Base-by-base conservation (phyloP, 257 asterid genomes). In the Linderniella brevidens region DNA sequence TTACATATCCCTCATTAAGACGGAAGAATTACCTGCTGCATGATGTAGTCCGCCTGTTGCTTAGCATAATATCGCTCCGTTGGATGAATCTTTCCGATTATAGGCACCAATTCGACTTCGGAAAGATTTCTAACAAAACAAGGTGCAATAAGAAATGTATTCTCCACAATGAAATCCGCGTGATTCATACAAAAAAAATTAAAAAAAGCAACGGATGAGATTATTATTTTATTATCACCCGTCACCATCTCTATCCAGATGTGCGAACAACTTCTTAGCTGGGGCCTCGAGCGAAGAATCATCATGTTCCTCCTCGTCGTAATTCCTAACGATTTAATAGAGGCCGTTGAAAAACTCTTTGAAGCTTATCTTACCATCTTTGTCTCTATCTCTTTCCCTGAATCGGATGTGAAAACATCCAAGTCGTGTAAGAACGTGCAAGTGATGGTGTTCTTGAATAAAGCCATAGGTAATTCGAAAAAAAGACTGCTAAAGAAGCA, bases 11-110 rank as follows among this genome's bases (percentile, higher is more conserved):
- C n/a, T n/a, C n/a, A n/a, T n/a, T n/a, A n/a, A n/a, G n/a, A n/a
- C n/a, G n/a, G n/a, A n/a, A n/a, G n/a, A n/a, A n/a, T 68, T 2
- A 88, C 98, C 98, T 88, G 98, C 57, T 77, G 90, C 71, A 80
- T 65, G 64, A 81, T 71, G 71, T 88, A 84, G 37, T 80, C 92
- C 4, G 92, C 55, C 64, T 84, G 98, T 66, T 88, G 98, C 46
- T 70, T 76, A 42, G 98, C 95, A 61, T 84, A 88, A 58, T 84
- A 74, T 41, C 54, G 79, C 66, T 84, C 98, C 7, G 95, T 67
- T 4, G 95, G 98, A 65, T 88, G 98, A 63, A 88, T 76, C 64
- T 80, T 85, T 52, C 77, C 93, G 47, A 84, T 84, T 42, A 84
- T 55, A 25, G 93, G 93, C 49, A 80, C 75, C 67, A 88, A 60